Evolutionary conservation across 257 asterid genomes (phyloP).

Genomic region (Solanum pinnatisectum): DNA sequence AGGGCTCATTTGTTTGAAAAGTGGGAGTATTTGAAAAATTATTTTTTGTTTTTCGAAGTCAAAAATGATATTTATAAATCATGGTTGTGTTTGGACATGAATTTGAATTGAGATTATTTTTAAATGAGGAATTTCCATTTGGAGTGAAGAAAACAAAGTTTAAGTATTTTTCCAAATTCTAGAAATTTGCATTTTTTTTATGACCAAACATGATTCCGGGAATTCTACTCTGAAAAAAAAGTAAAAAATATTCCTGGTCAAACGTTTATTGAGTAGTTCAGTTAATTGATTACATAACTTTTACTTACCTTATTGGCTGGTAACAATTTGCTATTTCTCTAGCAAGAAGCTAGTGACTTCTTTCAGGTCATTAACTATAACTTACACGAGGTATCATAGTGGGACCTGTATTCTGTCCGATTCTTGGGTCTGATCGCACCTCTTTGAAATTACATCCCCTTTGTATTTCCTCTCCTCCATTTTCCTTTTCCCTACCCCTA

Average conservation of each 20-base stretch:
- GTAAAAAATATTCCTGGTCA: fast-evolving
- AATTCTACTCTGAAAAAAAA: neutral
- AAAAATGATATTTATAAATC: no score
- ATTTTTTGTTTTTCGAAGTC: no score
- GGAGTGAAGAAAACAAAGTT: neutral
- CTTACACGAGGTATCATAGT: no score
- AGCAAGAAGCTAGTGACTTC: no score
- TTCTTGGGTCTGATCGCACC: no score
- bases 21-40: neutral
- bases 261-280: no score
- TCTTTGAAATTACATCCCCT: no score
- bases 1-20: neutral
- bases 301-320: neutral
- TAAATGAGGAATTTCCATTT: neutral
- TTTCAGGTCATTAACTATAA: no score
- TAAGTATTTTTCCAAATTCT: neutral
- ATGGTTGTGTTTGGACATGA: neutral
- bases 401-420: fast-evolving
- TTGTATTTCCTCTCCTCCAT: no score
- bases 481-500: no score
- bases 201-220: neutral
- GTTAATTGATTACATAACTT: neutral
- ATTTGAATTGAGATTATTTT: neutral
- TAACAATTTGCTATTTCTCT: no score
- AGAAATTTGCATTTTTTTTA: neutral